Evolutionary conservation across 1,284 basidiomycete species (phyloP).

Genomic region (Ceratobasidium sp.): DNA sequence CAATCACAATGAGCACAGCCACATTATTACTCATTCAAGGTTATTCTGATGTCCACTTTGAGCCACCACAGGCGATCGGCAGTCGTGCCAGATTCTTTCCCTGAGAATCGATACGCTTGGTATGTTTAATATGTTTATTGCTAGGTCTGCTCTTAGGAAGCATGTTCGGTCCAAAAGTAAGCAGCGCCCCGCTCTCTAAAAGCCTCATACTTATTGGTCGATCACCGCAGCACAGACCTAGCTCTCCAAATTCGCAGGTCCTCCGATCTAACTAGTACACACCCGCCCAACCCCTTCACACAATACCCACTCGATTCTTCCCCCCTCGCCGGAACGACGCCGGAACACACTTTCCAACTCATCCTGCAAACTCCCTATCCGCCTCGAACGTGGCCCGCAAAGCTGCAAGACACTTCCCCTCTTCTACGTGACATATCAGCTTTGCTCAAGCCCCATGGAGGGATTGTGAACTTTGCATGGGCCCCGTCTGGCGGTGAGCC

Average conservation of each 20-base stretch:
- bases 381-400: constrained; percentile 43
- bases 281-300: not conserved
- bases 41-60: not conserved
- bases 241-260: not conserved
- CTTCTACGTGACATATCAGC: constrained; percentile 38
- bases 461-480: constrained; percentile 42
- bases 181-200: not conserved
- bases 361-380: constrained; percentile 42
- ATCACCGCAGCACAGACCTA: constrained; percentile 23
- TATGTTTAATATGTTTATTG: too few relatives aligned
- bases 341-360: constrained; percentile 43
- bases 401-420: constrained; percentile 41
- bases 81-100: too few relatives aligned
- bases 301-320: constrained; percentile 41
- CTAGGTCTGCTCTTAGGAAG: too few relatives aligned
- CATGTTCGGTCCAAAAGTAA: not conserved
- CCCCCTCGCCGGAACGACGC: constrained; percentile 42
- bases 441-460: constrained; percentile 37
- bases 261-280: not conserved
- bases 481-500: constrained; percentile 25
- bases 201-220: constrained; percentile 18
- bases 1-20: constrained; percentile 7
- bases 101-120: too few relatives aligned
- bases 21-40: constrained; percentile 1
- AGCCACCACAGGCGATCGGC: constrained; percentile 3